Conservation (phyloP, 768 basidiomycete species). For the Rhizopogon vesiculosus region DNA sequence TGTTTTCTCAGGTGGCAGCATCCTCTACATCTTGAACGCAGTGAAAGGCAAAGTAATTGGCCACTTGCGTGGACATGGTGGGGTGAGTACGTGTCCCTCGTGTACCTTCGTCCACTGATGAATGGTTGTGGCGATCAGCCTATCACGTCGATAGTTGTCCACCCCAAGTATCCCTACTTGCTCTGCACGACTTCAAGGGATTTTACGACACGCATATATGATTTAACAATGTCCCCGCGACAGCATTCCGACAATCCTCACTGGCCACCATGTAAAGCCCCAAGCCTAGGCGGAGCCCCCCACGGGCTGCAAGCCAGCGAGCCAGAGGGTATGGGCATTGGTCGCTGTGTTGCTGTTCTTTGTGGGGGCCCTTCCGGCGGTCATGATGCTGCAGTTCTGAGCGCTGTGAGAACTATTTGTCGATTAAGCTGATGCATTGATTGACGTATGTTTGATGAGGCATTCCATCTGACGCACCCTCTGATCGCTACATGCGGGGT, state of each 20-base stretch:
- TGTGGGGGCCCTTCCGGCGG: constrained; percentile 72
- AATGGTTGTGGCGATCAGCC: constrained; percentile 30
- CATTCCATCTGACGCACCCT: constrained; percentile 62
- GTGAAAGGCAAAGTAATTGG: constrained; percentile 36
- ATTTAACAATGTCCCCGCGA: constrained; percentile 38
- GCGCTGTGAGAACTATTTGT: constrained; percentile 41
- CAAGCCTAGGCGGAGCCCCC: constrained; percentile 60
- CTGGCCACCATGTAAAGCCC: constrained; percentile 48
- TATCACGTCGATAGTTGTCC: constrained; percentile 67
- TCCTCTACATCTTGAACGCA: constrained; percentile 54
- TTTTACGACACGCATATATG: constrained; percentile 65
- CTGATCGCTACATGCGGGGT: constrained; percentile 79
- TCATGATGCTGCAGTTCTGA: constrained; percentile 63
- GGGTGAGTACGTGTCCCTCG: constrained; percentile 39
- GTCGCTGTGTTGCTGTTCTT: constrained; percentile 59
- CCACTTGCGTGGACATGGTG: constrained; percentile 65
- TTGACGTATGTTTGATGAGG: constrained; percentile 31
- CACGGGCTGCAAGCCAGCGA: constrained; percentile 62
- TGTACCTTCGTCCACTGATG: constrained; percentile 1
- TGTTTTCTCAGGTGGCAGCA: constrained; percentile 47
- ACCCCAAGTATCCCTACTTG: constrained; percentile 52
- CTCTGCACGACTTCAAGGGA: constrained; percentile 74
- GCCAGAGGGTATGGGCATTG: constrained; percentile 52
- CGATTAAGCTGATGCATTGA: background rate
- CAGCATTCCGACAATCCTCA: constrained; percentile 43